Conservation (phyloP, 2,329 filamentous ascomycete genomes). For the Magnaporthiopsis rhizophila region DNA sequence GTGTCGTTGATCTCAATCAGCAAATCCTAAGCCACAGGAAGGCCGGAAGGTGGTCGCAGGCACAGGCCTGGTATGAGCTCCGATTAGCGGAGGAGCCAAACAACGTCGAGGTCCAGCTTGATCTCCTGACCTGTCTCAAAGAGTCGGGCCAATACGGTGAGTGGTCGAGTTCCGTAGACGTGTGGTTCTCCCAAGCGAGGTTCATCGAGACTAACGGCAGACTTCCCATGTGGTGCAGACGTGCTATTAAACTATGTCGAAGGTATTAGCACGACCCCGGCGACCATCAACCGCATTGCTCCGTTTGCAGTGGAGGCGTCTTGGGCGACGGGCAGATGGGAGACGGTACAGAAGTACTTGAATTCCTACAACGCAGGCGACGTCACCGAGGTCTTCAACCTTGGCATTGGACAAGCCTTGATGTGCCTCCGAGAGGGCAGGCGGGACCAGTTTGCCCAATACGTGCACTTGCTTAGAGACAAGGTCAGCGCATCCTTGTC, state of each 20-base stretch:
- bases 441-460: constrained; percentile 40
- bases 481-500: constrained; percentile 69
- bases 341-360: constrained; percentile 62
- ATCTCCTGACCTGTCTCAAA: constrained; percentile 79
- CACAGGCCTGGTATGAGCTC: constrained; percentile 96
- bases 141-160: constrained; percentile 92
- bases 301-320: constrained; percentile 86
- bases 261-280: constrained; percentile 51
- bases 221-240: constrained; percentile 42
- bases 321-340: constrained; percentile 82
- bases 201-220: not conserved
- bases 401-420: constrained; percentile 65
- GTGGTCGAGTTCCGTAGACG: constrained; percentile 14
- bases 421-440: constrained; percentile 49
- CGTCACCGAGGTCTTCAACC: constrained; percentile 63
- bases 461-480: constrained; percentile 58
- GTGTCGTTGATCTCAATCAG: constrained; percentile 83
- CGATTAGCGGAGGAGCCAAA: constrained; percentile 72
- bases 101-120: constrained; percentile 69
- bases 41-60: constrained; percentile 85
- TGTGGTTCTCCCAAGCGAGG: not conserved
- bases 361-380: constrained; percentile 41
- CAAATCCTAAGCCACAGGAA: constrained; percentile 90
- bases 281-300: constrained; percentile 55
- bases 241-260: constrained; percentile 82